Conservation (phyloP, 225 moss, liverwort and hornwort genomes). For the Pseudisothecium myosuroides region DNA sequence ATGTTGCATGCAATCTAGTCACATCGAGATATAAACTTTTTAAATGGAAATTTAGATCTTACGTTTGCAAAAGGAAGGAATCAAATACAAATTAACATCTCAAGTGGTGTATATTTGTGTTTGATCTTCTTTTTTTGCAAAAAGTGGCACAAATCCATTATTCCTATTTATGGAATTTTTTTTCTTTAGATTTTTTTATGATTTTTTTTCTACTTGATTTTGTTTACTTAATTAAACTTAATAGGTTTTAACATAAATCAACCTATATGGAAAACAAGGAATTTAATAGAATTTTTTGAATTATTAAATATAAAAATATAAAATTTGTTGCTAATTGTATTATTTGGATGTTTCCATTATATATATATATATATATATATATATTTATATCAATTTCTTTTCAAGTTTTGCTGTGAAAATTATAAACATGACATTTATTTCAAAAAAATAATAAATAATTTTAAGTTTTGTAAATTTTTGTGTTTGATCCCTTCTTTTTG, state of each 20-base stretch:
- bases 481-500: not conserved
- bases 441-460: not conserved
- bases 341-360: too few relatives aligned
- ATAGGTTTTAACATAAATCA: accelerated
- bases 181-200: not conserved
- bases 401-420: not conserved
- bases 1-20: not conserved
- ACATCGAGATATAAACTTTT: too few relatives aligned
- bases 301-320: too few relatives aligned
- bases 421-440: not conserved
- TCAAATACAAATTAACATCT: not conserved
- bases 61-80: not conserved
- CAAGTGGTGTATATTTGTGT: not conserved
- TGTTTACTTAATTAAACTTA: not conserved
- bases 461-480: not conserved
- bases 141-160: not conserved
- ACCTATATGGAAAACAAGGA: not conserved
- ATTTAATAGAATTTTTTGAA: too few relatives aligned
- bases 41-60: not conserved
- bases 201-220: not conserved
- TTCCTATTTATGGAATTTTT: not conserved
- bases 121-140: not conserved
- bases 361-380: too few relatives aligned
- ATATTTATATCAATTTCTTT: not conserved
- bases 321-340: too few relatives aligned